Base-by-base conservation (phyloP, 768 basidiomycete species). In the Boletus rex-veris region DNA sequence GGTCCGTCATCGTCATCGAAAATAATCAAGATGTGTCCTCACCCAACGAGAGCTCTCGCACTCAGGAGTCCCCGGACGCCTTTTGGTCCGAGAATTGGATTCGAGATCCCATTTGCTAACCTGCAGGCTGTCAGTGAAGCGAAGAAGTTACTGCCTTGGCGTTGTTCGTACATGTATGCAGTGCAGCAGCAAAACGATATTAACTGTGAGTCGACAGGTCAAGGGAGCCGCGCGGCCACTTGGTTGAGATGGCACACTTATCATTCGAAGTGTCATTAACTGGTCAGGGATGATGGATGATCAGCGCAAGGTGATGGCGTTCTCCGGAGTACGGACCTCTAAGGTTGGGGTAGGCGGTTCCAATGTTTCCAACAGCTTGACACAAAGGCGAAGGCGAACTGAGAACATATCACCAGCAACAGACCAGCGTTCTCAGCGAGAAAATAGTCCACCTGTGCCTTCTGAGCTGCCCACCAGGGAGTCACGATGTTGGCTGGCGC, bases 21-120 rank as follows among this genome's bases (percentile, higher is more conserved):
- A 11, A 46, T 9, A n/a, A 44, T 2, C 5, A n/a, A 39, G n/a
- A 11, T 4, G 16, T 31, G 19, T 33, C 62, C 76, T 39, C 52
- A 86, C 81, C 88, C 89, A n/a, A 77, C 71, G 53, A 86, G 69
- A 0, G 88, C 88, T 57, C 90, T 74, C 12, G 76, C 65, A 1
- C 77, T 68, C 4, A 91, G 72, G 8, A 88, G 68, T 5, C 72
- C 52, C 35, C 89, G 75, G 4, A 92, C 80, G 2, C 77, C 86
- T 42, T 83, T 82, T 0, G 90, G 90, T 1, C 89, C 90, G 0
- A 85, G 61, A 28, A 84, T 66, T 1, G 88, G 87, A 62, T 92
- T 73, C 4, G 74, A 75, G 7, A 83, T 72, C 26, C 71, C 72
- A 45, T 63, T 71, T 18, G 67, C 71, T 57, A 58, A 66, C 77